Percentiles rank a stretch among this genome's conserved stretches.
These are phyloP conservation scores for Pythium scleroteichum DNA, from an alignment of 352 stramenopile genomes.

Conservation along the genomic window DNA sequence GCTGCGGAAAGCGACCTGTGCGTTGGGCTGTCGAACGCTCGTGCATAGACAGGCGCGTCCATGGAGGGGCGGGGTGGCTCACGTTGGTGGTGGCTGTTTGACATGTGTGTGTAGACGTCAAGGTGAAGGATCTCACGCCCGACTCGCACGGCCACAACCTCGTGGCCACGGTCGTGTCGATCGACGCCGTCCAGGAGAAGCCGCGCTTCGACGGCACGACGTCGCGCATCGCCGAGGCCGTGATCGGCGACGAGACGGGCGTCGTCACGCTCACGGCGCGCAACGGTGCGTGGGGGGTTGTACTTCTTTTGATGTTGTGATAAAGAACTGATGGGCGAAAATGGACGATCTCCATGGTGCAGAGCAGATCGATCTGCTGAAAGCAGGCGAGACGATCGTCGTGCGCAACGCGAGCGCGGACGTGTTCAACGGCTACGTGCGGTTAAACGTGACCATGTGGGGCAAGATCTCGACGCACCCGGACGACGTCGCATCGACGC, in stretches of 20 bases:
- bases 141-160: slow-evolving; percentile 82
- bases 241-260: slow-evolving; percentile 82
- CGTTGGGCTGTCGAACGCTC: too few relatives aligned
- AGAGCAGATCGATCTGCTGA: slow-evolving; percentile 80
- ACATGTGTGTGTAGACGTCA: slow-evolving; percentile 52
- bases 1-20: slow-evolving; percentile 30
- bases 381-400: slow-evolving; percentile 58
- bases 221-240: slow-evolving; percentile 72
- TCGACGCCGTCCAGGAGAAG: slow-evolving; percentile 61
- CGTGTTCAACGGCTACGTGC: slow-evolving; percentile 86
- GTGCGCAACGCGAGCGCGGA: slow-evolving; percentile 83
- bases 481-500: slow-evolving; percentile 74
- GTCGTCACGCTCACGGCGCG: slow-evolving; percentile 79
- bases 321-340: too few relatives aligned
- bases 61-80: too few relatives aligned
- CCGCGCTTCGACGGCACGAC: slow-evolving; percentile 66
- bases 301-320: slow-evolving; percentile 4
- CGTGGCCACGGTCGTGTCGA: slow-evolving; percentile 70
- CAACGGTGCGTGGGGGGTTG: slow-evolving; percentile 50
- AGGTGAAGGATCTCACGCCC: slow-evolving; percentile 72
- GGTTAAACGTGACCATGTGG: slow-evolving; percentile 85
- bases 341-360: slow-evolving; percentile 15
- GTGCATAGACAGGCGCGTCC: too few relatives aligned
- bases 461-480: slow-evolving; percentile 75
- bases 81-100: neutral